These are phyloP conservation scores for Hordeum marinum DNA, from an alignment of 176 grass and related monocot genomes.

Conservation along the genomic window DNA sequence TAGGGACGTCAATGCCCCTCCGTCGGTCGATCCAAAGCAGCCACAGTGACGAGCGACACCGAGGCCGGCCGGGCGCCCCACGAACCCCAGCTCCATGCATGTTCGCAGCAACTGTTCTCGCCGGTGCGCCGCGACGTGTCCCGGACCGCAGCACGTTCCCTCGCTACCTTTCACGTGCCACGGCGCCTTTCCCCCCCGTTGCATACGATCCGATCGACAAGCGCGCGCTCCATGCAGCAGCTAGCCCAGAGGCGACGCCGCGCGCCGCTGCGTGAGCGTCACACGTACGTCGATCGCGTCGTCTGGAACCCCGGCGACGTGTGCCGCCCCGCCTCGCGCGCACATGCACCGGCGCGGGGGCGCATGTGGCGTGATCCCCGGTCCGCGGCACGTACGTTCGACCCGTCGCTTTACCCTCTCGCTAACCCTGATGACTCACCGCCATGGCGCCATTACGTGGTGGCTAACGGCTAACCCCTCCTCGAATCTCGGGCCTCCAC, in stretches of 20 bases:
- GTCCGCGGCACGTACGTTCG: neutral
- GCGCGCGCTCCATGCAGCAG: too few species aligned
- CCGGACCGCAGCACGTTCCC: neutral
- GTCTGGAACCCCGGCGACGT: constrained; percentile 6
- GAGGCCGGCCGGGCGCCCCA: neutral
- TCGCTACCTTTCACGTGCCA: neutral
- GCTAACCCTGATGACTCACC: neutral
- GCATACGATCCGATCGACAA: neutral
- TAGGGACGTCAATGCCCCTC: neutral
- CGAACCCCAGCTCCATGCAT: neutral
- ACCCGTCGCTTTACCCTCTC: neutral
- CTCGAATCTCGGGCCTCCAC: constrained; percentile 15
- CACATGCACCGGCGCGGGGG: neutral
- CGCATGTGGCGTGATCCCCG: constrained; percentile 8
- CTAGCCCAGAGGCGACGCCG: neutral
- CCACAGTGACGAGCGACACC: neutral
- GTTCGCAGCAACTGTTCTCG: neutral
- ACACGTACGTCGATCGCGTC: neutral
- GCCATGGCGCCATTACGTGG: neutral
- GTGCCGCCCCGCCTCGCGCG: neutral
- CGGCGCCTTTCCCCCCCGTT: neutral
- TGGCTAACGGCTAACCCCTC: neutral
- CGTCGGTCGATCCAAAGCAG: neutral
- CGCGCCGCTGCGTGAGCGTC: neutral
- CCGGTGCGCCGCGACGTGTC: neutral